Conservation (phyloP, 345 rosid genomes). For the Sonneratia caseolaris region DNA sequence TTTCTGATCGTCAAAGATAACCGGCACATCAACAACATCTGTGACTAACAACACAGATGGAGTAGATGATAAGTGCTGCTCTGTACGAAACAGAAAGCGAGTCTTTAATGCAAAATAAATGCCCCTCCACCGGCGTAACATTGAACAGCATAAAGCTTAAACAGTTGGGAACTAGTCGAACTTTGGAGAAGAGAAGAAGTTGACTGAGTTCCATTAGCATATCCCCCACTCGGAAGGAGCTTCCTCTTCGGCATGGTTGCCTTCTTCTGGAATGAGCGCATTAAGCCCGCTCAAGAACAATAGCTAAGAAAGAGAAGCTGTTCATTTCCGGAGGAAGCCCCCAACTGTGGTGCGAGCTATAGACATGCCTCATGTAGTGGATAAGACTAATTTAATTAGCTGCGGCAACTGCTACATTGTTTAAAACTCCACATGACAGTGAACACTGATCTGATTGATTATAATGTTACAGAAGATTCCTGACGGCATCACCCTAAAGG, state of each 20-base stretch:
- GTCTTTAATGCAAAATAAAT: not conserved
- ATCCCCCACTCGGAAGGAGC: conserved; percentile 63
- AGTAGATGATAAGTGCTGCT: not conserved
- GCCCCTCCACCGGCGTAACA: not conserved
- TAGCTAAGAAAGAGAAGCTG: too few relatives aligned
- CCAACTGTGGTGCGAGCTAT: too few relatives aligned
- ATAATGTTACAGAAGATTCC: not conserved
- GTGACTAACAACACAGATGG: not conserved
- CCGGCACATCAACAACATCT: not conserved
- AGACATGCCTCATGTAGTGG: too few relatives aligned
- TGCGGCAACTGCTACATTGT: not conserved
- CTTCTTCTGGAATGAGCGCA: conserved; percentile 80
- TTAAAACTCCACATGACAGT: not conserved
- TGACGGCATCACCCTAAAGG: not conserved
- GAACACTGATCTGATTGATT: not conserved
- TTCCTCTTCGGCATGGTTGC: conserved; percentile 54
- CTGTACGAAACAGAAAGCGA: not conserved
- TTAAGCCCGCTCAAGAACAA: conserved; percentile 48
- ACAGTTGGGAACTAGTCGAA: not conserved
- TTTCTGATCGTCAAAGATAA: not conserved
- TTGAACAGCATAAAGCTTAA: not conserved
- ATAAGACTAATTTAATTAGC: not conserved
- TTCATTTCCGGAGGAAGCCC: too few relatives aligned
- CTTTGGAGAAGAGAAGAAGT: not conserved
- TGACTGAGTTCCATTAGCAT: conserved; percentile 49